Base-by-base conservation (phyloP, 2,329 filamentous ascomycete genomes). In the Pseudocercospora pini-densiflorae region DNA sequence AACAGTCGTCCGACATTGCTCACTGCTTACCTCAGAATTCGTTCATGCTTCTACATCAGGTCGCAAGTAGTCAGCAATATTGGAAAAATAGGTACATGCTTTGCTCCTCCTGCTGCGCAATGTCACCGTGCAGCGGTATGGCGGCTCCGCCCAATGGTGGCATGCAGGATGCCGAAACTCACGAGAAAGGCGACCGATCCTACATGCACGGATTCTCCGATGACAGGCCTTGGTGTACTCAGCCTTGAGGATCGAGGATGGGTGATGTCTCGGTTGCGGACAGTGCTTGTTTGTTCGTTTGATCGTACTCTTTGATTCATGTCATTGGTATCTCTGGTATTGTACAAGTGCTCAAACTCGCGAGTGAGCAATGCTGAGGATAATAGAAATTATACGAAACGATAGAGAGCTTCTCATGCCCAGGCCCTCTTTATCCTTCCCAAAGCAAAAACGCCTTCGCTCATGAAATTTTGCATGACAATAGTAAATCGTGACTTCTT, bases 131-230 rank as follows among this genome's bases (percentile, higher is more conserved):
- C 51, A 54, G 51, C 8, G 51, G 51, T 27, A n/a, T 29, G 23
- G 16, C 51, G 24, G 51, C 51, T 54, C 51, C 51, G 51, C 51
- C 51, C 23, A 54, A 29, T 29, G 24, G 51, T 55, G 51, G 51
- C 51, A 55, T 55, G 51, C 51, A 55, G 51, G 51, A 55, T 33
- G 23, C 51, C 51, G 51, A 55, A 55, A 55, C 51, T 55, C 24
- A 55, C 24, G 51, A 31, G 51, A 33, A 55, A 29, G 47, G 24
- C 19, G 51, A n/a, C 24, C 23, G 24, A 54, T 54, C 51, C 51
- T 31, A 54, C 51, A 27, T 54, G 21, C 16, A n/a, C 23, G 24
- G 23, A 43, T 43, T 43, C 16, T 19, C 40, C 40, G 40, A 43
- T 43, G 40, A 43, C 40, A 43, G 40, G 3, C 16, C 16, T 43